Conservation (phyloP, 2,329 filamentous ascomycete genomes). For the Talaromyces sp. region DNA sequence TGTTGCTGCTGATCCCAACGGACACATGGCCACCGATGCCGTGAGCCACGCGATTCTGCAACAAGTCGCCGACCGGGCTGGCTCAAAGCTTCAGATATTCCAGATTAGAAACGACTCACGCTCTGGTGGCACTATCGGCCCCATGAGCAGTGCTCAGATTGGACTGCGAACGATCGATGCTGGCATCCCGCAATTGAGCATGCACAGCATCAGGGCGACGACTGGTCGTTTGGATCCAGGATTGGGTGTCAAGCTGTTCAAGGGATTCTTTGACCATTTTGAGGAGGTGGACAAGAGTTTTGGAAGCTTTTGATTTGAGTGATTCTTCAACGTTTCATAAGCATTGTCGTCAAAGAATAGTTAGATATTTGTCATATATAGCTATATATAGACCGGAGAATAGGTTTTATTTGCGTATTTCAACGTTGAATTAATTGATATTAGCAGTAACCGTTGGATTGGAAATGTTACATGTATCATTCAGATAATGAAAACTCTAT, state of each 20-base stretch:
- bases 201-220: constrained; percentile 89
- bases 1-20: constrained; percentile 78
- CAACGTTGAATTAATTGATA: neutral
- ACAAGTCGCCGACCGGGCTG: constrained; percentile 70
- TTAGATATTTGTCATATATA: neutral
- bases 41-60: constrained; percentile 77
- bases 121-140: constrained; percentile 91
- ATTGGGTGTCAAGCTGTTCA: constrained; percentile 80
- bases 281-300: constrained; percentile 83
- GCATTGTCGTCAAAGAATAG: neutral
- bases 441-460: neutral
- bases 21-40: constrained; percentile 92
- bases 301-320: constrained; percentile 19
- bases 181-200: constrained; percentile 84
- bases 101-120: constrained; percentile 91
- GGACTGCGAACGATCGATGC: constrained; percentile 82
- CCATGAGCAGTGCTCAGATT: constrained; percentile 75
- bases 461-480: neutral
- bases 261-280: constrained; percentile 82
- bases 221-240: constrained; percentile 83
- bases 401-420: neutral
- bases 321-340: neutral
- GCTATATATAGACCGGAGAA: neutral
- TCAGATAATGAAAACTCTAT: neutral
- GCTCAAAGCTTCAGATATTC: constrained; percentile 74